Evolutionary conservation across 2,329 filamentous ascomycete species (phyloP).

Genomic region (Pezizomycotina sp.): DNA sequence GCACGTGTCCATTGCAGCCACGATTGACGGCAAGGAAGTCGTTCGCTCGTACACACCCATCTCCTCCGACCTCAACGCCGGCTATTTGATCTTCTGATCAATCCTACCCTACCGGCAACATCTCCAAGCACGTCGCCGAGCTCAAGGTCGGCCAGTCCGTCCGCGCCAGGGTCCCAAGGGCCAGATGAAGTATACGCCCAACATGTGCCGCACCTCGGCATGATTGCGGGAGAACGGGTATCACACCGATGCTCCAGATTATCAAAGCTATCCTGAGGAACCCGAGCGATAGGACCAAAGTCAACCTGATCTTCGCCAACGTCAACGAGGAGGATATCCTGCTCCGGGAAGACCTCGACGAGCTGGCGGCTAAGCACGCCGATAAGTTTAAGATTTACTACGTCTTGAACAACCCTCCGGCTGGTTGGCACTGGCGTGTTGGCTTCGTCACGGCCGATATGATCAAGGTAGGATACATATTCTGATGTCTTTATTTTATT

Average conservation of each 20-base stretch:
- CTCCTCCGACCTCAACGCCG: slow-evolving; percentile 62
- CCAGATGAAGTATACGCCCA: slow-evolving; percentile 91
- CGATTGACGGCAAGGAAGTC: slow-evolving; percentile 69
- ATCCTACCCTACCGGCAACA: slow-evolving; percentile 93
- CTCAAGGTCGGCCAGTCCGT: slow-evolving; percentile 73
- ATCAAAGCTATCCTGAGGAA: slow-evolving; percentile 78
- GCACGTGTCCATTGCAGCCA: slow-evolving; percentile 89
- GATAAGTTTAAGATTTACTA: slow-evolving; percentile 69
- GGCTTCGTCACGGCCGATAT: slow-evolving; percentile 93
- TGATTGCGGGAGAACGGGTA: slow-evolving; percentile 95
- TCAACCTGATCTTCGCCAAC: slow-evolving; percentile 94
- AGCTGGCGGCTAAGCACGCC: slow-evolving; percentile 58
- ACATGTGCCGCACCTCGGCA: slow-evolving; percentile 95
- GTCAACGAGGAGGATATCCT: slow-evolving; percentile 86
- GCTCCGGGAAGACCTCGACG: slow-evolving; percentile 78
- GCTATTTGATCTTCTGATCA: slow-evolving; percentile 95
- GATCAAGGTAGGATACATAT: slow-evolving; percentile 51
- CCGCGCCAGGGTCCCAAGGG: slow-evolving; percentile 88
- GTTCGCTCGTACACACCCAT: slow-evolving; percentile 87
- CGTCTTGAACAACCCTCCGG: slow-evolving; percentile 87
- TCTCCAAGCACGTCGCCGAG: slow-evolving; percentile 77
- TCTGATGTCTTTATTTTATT: background rate
- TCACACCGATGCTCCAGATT: slow-evolving; percentile 96
- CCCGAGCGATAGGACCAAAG: slow-evolving; percentile 66
- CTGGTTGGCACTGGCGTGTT: slow-evolving; percentile 78